Conservation (phyloP, 2,329 filamentous ascomycete genomes). For the Herpomyces periplanetae region DNA sequence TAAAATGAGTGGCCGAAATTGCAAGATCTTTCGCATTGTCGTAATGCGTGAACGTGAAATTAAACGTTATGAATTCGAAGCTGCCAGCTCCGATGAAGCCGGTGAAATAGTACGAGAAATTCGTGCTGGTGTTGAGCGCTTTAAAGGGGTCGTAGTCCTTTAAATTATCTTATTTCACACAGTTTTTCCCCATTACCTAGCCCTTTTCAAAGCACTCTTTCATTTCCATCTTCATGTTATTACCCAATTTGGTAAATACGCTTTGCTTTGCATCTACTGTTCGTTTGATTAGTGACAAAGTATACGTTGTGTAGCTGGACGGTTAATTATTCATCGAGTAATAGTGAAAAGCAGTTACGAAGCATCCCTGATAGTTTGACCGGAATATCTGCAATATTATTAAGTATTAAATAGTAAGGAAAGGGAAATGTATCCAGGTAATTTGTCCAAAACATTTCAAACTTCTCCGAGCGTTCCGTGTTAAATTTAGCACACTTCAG, state of each 20-base stretch:
- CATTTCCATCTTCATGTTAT: too few relatives aligned
- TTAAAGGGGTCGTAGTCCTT: slow-evolving; percentile 1
- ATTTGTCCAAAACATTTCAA: slow-evolving; percentile 35
- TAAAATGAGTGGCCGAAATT: slow-evolving; percentile 40
- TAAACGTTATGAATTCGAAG: slow-evolving; percentile 53
- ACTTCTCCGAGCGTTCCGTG: slow-evolving; percentile 16
- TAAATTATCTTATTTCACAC: too few relatives aligned
- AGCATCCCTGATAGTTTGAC: slow-evolving; percentile 50
- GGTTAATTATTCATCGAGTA: too few relatives aligned
- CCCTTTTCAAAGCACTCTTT: too few relatives aligned
- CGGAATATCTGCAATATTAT: slow-evolving; percentile 62
- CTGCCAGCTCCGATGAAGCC: slow-evolving; percentile 27
- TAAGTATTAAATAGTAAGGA: slow-evolving; percentile 76
- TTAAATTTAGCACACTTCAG: slow-evolving; percentile 55
- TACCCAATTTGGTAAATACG: too few relatives aligned
- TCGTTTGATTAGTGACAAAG: too few relatives aligned
- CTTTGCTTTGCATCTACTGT: too few relatives aligned
- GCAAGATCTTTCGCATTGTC: slow-evolving; percentile 29
- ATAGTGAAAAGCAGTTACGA: slow-evolving; percentile 93
- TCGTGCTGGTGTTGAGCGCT: slow-evolving; percentile 23
- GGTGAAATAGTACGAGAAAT: slow-evolving; percentile 40
- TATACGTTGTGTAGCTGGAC: too few relatives aligned
- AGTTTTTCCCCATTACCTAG: too few relatives aligned
- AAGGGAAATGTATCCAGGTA: slow-evolving; percentile 93
- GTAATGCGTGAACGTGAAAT: slow-evolving; percentile 30